These are phyloP conservation scores for Petrea volubilis DNA, from an alignment of 257 asterid species.

Conservation along the genomic window DNA sequence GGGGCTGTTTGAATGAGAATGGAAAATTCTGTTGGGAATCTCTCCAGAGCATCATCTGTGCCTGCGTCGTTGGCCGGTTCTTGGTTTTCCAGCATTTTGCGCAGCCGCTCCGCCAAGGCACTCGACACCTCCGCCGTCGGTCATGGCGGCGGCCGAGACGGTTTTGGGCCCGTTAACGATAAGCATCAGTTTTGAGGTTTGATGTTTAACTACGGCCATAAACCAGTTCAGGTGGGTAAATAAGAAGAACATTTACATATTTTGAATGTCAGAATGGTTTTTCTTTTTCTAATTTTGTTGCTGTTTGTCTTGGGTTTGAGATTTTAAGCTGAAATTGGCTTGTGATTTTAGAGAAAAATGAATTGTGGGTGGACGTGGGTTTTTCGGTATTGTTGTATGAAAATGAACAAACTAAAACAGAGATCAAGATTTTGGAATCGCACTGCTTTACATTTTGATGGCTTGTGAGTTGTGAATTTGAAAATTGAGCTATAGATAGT, in stretches of 20 bases:
- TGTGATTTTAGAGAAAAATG: background rate
- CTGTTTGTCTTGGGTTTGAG: background rate
- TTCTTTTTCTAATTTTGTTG: background rate
- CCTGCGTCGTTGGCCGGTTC: constrained; percentile 25
- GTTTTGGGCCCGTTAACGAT: constrained; percentile 36
- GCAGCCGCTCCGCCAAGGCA: constrained; percentile 51
- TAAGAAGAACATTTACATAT: background rate
- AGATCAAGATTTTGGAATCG: background rate
- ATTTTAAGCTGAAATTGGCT: background rate
- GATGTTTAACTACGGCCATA: constrained; percentile 64
- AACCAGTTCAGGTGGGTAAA: constrained; percentile 50
- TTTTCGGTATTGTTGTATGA: background rate
- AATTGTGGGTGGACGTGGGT: background rate
- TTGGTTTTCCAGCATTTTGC: constrained; percentile 68
- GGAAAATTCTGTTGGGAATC: background rate
- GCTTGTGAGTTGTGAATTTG: background rate
- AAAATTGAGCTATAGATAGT: too few relatives aligned
- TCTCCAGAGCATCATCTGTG: background rate
- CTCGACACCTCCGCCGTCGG: constrained; percentile 23
- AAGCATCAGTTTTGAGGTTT: constrained; percentile 54
- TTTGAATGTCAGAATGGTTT: background rate
- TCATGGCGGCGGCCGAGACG: constrained; percentile 25
- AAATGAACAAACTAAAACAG: background rate
- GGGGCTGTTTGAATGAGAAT: background rate
- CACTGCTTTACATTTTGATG: background rate